Base-by-base conservation (phyloP, 768 basidiomycete species). In the Kockovaella imperatae region DNA sequence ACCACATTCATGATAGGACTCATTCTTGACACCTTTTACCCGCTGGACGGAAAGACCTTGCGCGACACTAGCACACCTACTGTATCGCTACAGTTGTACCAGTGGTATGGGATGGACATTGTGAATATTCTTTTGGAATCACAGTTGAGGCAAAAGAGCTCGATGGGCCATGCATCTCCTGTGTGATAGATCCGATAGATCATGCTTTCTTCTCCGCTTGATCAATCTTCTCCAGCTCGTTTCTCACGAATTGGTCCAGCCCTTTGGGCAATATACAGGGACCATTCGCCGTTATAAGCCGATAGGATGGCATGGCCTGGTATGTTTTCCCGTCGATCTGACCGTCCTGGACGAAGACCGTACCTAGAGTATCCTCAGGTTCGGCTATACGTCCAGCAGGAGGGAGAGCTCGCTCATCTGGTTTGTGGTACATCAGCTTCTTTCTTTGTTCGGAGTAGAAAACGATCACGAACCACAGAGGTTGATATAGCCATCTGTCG, bases 301-400 rank as follows among this genome's bases (percentile, higher is more conserved):
- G 50, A 54, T 71, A 67, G 14, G 65, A 59, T 3, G 69, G 69
- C 36, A 62, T 38, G n/a, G 65, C 60, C 26, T 61, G 59, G 48
- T 71, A 71, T 10, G 67, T 71, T 1, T n/a, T n/a, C n/a, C n/a
- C n/a, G n/a, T n/a, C 30, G 17, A 70, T 64, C 45, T 71, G 67
- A 28, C 62, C 62, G 10, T 58, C 56, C 44, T 65, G 50, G 1
- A 71, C 69, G 43, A 65, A 71, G n/a, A 71, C 62, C 13, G 54
- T 56, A 5, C 59, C 67, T 17, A 71, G 65, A n/a, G 69, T 51
- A 49, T 71, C 69, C 48, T 71, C 67, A 8, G 65, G 61, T 47
- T 71, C 69, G 14, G 63, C 64, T 36, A 71, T 71, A 28, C 69
- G 49, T 11, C 67, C 67, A 20, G 65, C 65, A 0, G 69, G 69